Evolutionary conservation across 805 yeast genomes (phyloP).

Genomic region (Candida ascalaphidarum): DNA sequence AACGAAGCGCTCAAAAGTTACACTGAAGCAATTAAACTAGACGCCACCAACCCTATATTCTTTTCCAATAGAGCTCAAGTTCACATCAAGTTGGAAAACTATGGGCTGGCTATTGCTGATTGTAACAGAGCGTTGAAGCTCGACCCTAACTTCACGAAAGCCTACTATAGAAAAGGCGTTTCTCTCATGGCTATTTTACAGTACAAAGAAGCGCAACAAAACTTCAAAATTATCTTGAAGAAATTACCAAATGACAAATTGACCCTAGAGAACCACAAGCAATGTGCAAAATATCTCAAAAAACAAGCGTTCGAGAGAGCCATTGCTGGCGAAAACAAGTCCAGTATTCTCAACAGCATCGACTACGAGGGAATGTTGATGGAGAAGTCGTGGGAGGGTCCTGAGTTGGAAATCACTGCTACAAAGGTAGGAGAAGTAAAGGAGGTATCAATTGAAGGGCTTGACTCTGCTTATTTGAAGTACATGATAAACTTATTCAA

Average conservation of each 20-base stretch:
- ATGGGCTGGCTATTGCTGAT: slow-evolving; percentile 78
- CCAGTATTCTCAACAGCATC: slow-evolving; percentile 36
- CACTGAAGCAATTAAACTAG: slow-evolving; percentile 64
- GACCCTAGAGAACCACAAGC: slow-evolving; percentile 54
- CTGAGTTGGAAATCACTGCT: slow-evolving; percentile 32
- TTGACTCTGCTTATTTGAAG: slow-evolving; percentile 49
- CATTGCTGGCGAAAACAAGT: slow-evolving; percentile 63
- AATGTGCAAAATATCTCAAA: slow-evolving; percentile 58
- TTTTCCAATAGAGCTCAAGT: slow-evolving; percentile 89
- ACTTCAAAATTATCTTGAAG: slow-evolving; percentile 54
- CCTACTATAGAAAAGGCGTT: slow-evolving; percentile 81
- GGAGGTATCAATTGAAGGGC: slow-evolving; percentile 25
- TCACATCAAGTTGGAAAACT: slow-evolving; percentile 75
- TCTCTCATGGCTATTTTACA: slow-evolving; percentile 70
- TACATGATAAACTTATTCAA: slow-evolving; percentile 66
- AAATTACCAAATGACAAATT: slow-evolving; percentile 60
- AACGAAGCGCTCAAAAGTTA: slow-evolving; percentile 62
- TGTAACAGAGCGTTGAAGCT: slow-evolving; percentile 61
- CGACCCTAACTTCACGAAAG: slow-evolving; percentile 64
- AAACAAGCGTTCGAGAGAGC: slow-evolving; percentile 80
- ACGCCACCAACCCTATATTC: slow-evolving; percentile 50
- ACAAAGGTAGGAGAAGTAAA: no score
- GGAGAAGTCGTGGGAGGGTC: slow-evolving; percentile 57
- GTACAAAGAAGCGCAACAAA: slow-evolving; percentile 64
- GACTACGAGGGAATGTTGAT: slow-evolving; percentile 40